Conservation (phyloP, 2,329 filamentous ascomycete species). For the Ascochyta lentis region DNA sequence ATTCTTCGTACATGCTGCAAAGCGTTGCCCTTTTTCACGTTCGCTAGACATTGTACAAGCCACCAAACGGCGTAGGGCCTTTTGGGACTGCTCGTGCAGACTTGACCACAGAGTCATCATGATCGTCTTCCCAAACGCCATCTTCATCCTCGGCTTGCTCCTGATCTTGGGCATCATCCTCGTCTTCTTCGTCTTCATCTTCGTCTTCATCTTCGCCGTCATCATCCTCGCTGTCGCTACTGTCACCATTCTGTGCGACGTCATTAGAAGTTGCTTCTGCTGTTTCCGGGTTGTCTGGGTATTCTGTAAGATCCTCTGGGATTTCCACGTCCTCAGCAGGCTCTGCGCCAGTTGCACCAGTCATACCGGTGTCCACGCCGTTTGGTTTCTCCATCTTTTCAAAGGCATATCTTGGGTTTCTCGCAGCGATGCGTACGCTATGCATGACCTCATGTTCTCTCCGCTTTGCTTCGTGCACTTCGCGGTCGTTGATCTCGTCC, state of each 20-base stretch:
- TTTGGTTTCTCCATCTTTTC: slow-evolving; percentile 36
- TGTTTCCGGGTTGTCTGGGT: slow-evolving; percentile 37
- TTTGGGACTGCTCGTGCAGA: slow-evolving; percentile 24
- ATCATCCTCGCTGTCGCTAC: slow-evolving; percentile 20
- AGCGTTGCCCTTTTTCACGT: not conserved
- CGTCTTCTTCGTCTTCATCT: slow-evolving; percentile 24
- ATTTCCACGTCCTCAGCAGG: slow-evolving; percentile 33
- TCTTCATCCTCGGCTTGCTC: slow-evolving; percentile 26
- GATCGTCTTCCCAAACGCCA: slow-evolving; percentile 24
- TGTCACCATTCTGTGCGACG: slow-evolving; percentile 23
- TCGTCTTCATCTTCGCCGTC: slow-evolving; percentile 24
- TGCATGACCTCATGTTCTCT: slow-evolving; percentile 44
- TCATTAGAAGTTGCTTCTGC: slow-evolving; percentile 33
- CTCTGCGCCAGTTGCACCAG: slow-evolving; percentile 11
- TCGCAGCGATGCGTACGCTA: slow-evolving; percentile 40
- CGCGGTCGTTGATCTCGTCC: slow-evolving; percentile 35
- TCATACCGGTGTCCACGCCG: not conserved
- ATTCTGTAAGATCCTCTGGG: slow-evolving; percentile 42
- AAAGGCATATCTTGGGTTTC: slow-evolving; percentile 43
- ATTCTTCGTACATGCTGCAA: not conserved
- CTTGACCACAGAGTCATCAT: slow-evolving; percentile 19
- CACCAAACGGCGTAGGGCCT: slow-evolving; percentile 33
- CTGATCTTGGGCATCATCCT: slow-evolving; percentile 22
- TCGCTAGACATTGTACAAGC: slow-evolving; percentile 28
- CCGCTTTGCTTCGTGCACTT: slow-evolving; percentile 31